Evolutionary conservation across 768 basidiomycete genomes (phyloP).

Genomic region (Cubamyces sp.): DNA sequence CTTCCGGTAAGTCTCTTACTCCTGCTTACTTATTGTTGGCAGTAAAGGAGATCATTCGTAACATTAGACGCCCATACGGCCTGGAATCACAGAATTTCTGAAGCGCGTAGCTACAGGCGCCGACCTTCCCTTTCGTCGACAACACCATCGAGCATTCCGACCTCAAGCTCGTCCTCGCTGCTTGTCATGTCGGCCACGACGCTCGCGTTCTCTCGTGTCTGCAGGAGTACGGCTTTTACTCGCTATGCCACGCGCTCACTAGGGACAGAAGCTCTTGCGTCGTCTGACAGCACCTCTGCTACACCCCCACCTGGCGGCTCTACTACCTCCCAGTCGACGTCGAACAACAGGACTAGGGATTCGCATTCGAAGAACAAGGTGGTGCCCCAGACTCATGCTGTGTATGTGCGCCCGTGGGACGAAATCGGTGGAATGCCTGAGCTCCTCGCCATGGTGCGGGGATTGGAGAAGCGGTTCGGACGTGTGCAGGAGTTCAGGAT

Average conservation of each 20-base stretch:
- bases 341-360: too few species aligned
- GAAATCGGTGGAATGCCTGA: conserved; percentile 52
- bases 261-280: conserved; percentile 6
- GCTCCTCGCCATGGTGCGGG: conserved; percentile 54
- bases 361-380: background rate
- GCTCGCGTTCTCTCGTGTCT: conserved; percentile 2
- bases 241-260: conserved; percentile 7
- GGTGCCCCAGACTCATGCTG: background rate
- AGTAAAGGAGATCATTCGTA: too few species aligned
- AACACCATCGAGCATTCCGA: background rate
- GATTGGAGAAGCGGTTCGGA: conserved; percentile 47
- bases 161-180: background rate
- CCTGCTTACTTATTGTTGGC: too few species aligned
- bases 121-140: background rate
- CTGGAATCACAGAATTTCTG: too few species aligned
- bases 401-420: conserved; percentile 46
- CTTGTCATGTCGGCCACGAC: conserved; percentile 5
- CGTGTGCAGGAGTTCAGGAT: conserved; percentile 22
- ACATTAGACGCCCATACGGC: too few species aligned
- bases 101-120: background rate
- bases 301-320: background rate
- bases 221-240: background rate
- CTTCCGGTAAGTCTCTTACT: too few species aligned
- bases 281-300: background rate
- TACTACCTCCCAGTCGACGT: background rate